These are phyloP conservation scores for Coemansia sp. DNA, from an alignment of 192 early-diverging fungal species.

Conservation along the genomic window DNA sequence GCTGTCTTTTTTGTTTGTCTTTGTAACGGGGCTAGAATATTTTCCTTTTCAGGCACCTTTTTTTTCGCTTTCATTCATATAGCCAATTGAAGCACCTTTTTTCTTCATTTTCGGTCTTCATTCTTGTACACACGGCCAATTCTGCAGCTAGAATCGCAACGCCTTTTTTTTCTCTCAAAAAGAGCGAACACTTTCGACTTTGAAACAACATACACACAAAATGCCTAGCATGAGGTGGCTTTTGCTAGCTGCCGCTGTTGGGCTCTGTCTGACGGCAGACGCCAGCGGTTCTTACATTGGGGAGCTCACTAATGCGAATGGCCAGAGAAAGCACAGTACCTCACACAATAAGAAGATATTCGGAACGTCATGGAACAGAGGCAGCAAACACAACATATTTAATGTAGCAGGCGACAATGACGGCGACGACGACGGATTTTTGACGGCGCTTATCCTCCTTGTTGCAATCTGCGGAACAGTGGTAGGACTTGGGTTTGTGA, in stretches of 20 bases:
- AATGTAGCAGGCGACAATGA: neutral
- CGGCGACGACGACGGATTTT: slow-evolving; percentile 35
- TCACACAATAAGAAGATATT: neutral
- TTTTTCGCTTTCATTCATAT: neutral
- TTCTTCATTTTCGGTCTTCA: neutral
- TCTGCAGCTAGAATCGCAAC: neutral
- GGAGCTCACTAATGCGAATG: neutral
- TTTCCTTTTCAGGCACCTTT: neutral
- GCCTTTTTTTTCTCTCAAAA: neutral
- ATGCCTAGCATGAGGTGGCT: slow-evolving; percentile 4
- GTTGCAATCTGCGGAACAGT: slow-evolving; percentile 40
- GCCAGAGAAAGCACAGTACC: neutral
- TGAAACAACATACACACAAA: neutral
- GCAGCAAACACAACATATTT: neutral
- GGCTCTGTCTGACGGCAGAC: neutral
- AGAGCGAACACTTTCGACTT: neutral
- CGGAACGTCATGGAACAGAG: neutral
- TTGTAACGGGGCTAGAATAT: neutral
- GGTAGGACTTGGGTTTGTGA: slow-evolving; percentile 38
- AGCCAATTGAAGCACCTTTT: neutral
- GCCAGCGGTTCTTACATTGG: neutral
- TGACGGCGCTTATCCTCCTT: slow-evolving; percentile 40
- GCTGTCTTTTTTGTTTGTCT: neutral
- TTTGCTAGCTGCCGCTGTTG: slow-evolving; percentile 1
- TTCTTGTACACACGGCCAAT: neutral